Evolutionary conservation across 768 basidiomycete genomes (phyloP).

Genomic region (Suillus plorans): DNA sequence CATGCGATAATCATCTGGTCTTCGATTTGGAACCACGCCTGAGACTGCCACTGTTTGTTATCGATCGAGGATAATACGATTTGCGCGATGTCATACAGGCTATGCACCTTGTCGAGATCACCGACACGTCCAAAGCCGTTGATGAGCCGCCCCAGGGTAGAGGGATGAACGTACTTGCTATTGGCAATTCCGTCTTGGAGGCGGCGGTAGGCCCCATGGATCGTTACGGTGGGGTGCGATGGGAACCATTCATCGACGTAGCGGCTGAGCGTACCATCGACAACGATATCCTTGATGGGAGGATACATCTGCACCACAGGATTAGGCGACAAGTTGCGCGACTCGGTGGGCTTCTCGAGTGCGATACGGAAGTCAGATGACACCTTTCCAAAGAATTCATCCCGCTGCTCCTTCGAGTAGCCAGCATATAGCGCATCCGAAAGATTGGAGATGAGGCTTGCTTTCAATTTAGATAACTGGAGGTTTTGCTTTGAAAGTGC

Average conservation of each 20-base stretch:
- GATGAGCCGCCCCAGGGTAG: conserved; percentile 61
- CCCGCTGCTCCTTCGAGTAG: conserved; percentile 18
- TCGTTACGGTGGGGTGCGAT: conserved; percentile 25
- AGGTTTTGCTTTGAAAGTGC: conserved; percentile 36
- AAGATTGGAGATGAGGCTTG: conserved; percentile 18
- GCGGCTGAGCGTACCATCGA: conserved; percentile 28
- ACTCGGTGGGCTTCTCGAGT: background rate
- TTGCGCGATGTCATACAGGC: conserved; percentile 72
- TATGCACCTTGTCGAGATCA: conserved; percentile 58
- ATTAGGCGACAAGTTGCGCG: background rate
- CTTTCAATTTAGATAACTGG: conserved; percentile 26
- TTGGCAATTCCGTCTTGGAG: conserved; percentile 43
- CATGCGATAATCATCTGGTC: conserved; percentile 87
- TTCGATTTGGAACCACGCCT: conserved; percentile 77
- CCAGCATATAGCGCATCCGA: conserved; percentile 27
- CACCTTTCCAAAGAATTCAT: conserved; percentile 21
- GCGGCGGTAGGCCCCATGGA: conserved; percentile 44
- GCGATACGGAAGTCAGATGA: background rate
- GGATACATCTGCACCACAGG: conserved; percentile 12
- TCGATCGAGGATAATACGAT: conserved; percentile 46
- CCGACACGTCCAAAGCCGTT: conserved; percentile 63
- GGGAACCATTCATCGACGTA: conserved; percentile 35
- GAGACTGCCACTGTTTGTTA: conserved; percentile 47
- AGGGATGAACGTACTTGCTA: conserved; percentile 46
- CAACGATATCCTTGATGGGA: conserved; percentile 12